Percentiles rank a stretch among this genome's conserved stretches.
phyloP scores from a whole-genome alignment of 495 filamentous ascomycete species.

The Gamarada debralockiae region DNA sequence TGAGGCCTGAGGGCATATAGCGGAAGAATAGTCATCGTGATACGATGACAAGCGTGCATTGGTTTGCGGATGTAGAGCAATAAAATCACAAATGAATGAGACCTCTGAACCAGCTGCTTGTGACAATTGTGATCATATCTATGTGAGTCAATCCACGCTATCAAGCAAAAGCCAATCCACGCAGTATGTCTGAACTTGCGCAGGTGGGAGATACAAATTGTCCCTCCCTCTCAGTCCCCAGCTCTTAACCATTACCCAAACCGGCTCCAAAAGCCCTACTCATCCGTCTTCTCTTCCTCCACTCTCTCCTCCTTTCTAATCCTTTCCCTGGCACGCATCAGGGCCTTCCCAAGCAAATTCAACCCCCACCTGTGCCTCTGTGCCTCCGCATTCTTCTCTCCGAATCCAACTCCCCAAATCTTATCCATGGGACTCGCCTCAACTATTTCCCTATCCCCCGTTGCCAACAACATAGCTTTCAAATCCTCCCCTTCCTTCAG shows the following conservation, averaged over 20 bases:
- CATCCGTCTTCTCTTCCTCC: too few species aligned
- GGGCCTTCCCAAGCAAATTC: constrained; percentile 28
- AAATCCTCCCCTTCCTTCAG: constrained; percentile 11
- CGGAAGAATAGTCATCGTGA: constrained; percentile 5
- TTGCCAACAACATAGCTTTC: constrained; percentile 25
- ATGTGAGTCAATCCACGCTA: too few species aligned
- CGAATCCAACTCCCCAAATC: constrained; percentile 35
- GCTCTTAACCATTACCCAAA: too few species aligned
- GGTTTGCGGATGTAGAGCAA: neutral
- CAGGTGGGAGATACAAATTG: too few species aligned
- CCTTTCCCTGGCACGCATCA: constrained; percentile 27
- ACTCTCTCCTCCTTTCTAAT: neutral
- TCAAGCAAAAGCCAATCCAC: too few species aligned
- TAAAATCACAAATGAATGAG: neutral
- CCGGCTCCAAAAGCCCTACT: too few species aligned
- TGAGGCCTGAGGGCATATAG: neutral
- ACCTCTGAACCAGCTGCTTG: neutral
- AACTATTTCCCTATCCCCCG: constrained; percentile 26
- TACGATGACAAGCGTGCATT: constrained; percentile 1
- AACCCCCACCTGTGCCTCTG: constrained; percentile 27
- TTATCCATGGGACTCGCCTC: constrained; percentile 30
- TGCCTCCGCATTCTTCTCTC: constrained; percentile 25
- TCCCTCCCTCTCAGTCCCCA: too few species aligned
- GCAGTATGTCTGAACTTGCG: too few species aligned
- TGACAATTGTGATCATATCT: neutral